Percentiles rank a stretch among this genome's conserved stretches.
phyloP scores from a whole-genome alignment of 2,329 filamentous ascomycete genomes.

The Cryphonectria nitschkei region DNA sequence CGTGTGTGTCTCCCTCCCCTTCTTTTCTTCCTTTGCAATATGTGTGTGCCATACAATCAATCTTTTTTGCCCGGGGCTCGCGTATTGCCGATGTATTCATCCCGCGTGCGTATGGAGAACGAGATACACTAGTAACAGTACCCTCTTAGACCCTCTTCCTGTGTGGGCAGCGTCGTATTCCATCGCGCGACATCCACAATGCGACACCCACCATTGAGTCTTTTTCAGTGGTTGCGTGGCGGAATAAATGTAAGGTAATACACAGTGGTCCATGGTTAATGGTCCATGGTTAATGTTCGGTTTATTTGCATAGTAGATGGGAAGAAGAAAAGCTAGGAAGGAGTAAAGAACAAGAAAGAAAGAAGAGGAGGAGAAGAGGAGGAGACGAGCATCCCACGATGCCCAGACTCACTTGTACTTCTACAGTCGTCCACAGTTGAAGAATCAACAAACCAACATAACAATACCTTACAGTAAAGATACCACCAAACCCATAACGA shows the following conservation, averaged over 20 bases:
- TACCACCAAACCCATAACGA: not conserved
- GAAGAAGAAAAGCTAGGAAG: not conserved
- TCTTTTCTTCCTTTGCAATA: not conserved
- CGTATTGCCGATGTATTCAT: not conserved
- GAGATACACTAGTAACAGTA: not conserved
- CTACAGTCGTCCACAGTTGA: too few relatives aligned
- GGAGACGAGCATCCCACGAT: too few relatives aligned
- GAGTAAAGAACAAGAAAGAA: not conserved
- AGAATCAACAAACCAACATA: too few relatives aligned
- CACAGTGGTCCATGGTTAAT: not conserved
- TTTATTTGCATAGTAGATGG: not conserved
- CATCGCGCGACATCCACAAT: not conserved
- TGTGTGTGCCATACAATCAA: not conserved
- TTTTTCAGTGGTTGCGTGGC: not conserved
- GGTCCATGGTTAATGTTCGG: not conserved
- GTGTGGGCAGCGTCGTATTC: not conserved
- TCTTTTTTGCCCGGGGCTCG: not conserved
- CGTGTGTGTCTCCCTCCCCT: not conserved
- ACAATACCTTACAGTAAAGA: too few relatives aligned
- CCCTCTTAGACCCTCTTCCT: not conserved
- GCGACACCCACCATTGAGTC: not conserved
- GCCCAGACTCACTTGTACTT: too few relatives aligned
- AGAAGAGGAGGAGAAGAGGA: too few relatives aligned
- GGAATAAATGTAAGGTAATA: not conserved
- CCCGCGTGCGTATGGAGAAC: not conserved